Evolutionary conservation across 179 eudicot species (phyloP).

Genomic region (Sideroxylon spinosum): DNA sequence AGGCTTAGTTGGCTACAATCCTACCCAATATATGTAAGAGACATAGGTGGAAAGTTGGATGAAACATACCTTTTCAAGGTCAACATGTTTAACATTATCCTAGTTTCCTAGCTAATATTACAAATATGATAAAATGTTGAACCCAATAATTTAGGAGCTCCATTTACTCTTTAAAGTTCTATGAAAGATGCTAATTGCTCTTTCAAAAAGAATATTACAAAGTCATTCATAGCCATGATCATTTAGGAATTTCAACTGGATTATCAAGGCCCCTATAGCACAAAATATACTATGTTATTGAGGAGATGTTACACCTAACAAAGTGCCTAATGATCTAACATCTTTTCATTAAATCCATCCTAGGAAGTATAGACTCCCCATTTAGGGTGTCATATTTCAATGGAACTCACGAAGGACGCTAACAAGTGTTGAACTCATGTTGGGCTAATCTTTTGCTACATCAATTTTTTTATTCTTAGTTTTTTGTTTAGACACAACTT

Average conservation of each 20-base stretch:
- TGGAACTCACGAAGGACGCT: too few species aligned
- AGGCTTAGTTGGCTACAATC: too few species aligned
- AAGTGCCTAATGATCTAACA: neutral
- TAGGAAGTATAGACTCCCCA: too few species aligned
- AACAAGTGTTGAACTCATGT: too few species aligned
- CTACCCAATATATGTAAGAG: neutral
- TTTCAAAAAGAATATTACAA: neutral
- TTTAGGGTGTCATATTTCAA: too few species aligned
- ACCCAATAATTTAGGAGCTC: neutral
- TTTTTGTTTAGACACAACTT: too few species aligned
- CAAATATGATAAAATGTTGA: neutral
- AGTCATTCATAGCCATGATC: neutral
- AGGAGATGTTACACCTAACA: neutral
- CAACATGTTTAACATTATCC: neutral
- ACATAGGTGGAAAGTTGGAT: neutral
- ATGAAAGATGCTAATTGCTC: neutral
- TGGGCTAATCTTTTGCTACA: too few species aligned
- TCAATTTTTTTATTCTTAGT: too few species aligned
- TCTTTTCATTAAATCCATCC: neutral
- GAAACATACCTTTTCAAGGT: neutral
- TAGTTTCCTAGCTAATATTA: too few species aligned
- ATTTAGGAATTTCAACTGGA: neutral
- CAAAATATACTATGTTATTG: neutral
- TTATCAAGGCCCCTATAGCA: neutral
- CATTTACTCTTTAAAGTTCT: neutral